Evolutionary conservation across 2,329 filamentous ascomycete genomes (phyloP), one percentile per base, ranked within the genome.

Genomic region (Claviceps arundinis): DNA sequence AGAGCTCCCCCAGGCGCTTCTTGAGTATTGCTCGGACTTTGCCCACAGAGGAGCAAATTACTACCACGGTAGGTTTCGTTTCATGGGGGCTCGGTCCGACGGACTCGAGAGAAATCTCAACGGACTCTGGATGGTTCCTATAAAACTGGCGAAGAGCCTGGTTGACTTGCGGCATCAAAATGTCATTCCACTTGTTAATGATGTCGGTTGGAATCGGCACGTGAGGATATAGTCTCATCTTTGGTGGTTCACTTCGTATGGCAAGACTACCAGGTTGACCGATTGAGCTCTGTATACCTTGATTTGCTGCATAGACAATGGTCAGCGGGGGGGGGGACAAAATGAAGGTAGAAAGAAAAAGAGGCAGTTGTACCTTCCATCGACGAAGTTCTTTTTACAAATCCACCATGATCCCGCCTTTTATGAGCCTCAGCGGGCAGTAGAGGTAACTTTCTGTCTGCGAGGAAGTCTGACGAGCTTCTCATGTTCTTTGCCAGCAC

Each of bases 51-150:
- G 80, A 84, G 67, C 87, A 91, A 4, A 88, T 82, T 8, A 91
- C 81, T 19, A 90, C 73, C 0, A 89, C 84, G 0, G 87, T 90
- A 0, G 87, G 85, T 51, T 76, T 78, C 0, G 82, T 81, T 51
- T 77, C 80, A 38, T 81, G 74, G 5, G 80, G 74, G 3, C 80
- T 81, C 50, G 85, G 81, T 17, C 87, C 87, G 42, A 89, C 81
- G 0, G 82, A 84, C 55, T 88, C 81, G 1, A 91, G 77, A 9
- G 84, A 85, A 42, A 91, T 88, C 60, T 87, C 86, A 37, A 88
- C 81, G 0, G 85, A 87, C 63, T 91, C 87, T 0, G 82, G 77
- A 48, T 87, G 77, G 58, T 86, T 86, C 56, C 78, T 78, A 60
- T 89, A 82, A 54, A 87, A 87, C 49, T 80, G 76, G 22, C 82